Conservation (phyloP, 1,284 basidiomycete species). For the Sporisorium exsertum region DNA sequence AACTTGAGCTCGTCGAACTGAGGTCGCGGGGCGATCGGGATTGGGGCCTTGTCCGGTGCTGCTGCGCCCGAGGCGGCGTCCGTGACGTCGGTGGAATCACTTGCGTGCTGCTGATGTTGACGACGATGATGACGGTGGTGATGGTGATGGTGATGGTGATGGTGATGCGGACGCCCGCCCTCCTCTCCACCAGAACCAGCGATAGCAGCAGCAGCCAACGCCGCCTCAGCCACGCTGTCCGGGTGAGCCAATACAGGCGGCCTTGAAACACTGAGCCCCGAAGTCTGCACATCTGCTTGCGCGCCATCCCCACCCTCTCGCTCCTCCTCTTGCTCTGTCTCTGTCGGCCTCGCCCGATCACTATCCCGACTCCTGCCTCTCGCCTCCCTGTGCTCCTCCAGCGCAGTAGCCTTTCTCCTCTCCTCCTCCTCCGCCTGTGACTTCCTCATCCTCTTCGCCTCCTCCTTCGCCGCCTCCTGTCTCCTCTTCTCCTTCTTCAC, state of each 20-base stretch:
- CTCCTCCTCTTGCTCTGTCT: slow-evolving; percentile 3
- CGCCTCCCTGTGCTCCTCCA: slow-evolving; percentile 11
- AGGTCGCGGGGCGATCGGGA: slow-evolving; percentile 13
- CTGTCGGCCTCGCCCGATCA: slow-evolving; percentile 28
- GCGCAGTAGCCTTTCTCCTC: slow-evolving; percentile 21
- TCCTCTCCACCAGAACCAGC: slow-evolving; percentile 14
- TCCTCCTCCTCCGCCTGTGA: slow-evolving; percentile 33
- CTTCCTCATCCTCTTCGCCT: slow-evolving; percentile 31
- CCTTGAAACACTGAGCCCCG: slow-evolving; percentile 26
- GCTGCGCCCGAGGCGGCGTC: background rate
- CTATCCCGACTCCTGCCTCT: slow-evolving; percentile 46
- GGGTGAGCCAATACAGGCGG: slow-evolving; percentile 23
- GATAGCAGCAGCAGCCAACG: slow-evolving; percentile 23
- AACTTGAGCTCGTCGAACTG: slow-evolving; percentile 49
- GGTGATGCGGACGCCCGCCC: slow-evolving; percentile 4
- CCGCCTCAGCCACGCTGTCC: slow-evolving; percentile 27
- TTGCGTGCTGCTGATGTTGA: slow-evolving; percentile 26
- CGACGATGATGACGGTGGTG: slow-evolving; percentile 24
- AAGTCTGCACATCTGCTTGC: background rate
- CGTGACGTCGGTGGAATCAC: background rate
- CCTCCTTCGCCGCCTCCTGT: slow-evolving; percentile 21
- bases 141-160: slow-evolving; percentile 36
- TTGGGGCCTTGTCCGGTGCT: slow-evolving; percentile 6
- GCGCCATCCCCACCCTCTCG: background rate
- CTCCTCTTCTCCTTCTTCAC: slow-evolving; percentile 26